Conservation (phyloP, 371 early-diverging fungal genomes). For the Mortierella sp. region DNA sequence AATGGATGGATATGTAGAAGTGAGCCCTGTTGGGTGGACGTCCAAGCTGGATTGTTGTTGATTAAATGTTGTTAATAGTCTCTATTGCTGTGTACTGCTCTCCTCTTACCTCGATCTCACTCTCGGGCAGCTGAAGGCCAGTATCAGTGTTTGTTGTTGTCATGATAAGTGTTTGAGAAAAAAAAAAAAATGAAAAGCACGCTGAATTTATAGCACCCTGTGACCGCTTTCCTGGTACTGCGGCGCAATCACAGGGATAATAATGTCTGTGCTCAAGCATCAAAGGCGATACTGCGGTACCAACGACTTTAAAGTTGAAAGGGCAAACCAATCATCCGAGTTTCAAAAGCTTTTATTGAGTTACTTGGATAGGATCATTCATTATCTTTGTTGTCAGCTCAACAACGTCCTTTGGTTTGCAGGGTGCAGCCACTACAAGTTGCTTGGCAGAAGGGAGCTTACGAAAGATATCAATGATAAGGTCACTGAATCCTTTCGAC, state of each 20-base stretch:
- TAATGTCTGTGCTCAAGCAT: neutral
- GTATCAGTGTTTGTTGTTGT: neutral
- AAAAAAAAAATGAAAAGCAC: neutral
- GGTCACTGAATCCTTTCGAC: neutral
- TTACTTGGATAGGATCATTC: neutral
- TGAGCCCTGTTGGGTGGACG: neutral
- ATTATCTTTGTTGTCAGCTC: neutral
- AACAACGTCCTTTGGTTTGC: neutral
- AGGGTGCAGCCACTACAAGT: neutral
- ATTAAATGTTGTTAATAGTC: neutral
- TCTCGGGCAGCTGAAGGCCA: conserved; percentile 8
- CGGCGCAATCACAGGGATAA: neutral
- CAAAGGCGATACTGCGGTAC: neutral
- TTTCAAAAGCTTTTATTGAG: neutral
- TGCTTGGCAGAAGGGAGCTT: neutral
- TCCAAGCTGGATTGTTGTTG: neutral
- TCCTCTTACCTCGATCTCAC: conserved; percentile 11
- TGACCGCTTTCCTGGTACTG: neutral
- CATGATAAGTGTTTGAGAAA: neutral
- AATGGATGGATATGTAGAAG: neutral
- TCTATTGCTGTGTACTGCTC: neutral
- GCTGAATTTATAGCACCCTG: neutral
- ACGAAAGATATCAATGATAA: neutral
- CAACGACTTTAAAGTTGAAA: neutral
- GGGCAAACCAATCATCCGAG: neutral